phyloP scores from a whole-genome alignment of 2,329 filamentous ascomycete species.

The Alternaria novae-zelandiae region DNA sequence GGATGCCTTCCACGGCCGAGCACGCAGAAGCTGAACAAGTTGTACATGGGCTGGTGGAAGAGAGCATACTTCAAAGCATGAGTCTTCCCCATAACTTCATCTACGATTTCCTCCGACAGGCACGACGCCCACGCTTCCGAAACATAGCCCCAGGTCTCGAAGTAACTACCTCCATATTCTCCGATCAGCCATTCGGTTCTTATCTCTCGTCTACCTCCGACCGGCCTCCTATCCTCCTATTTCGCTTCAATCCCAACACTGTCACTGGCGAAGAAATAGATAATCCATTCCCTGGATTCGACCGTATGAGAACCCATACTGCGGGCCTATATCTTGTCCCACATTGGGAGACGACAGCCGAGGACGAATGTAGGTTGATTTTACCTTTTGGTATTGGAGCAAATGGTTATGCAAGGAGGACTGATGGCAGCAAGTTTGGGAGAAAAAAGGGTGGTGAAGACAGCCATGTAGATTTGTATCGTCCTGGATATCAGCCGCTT shows the following conservation, averaged over 20 bases:
- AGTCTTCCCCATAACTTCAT: conserved; percentile 12
- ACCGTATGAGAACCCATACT: conserved; percentile 5
- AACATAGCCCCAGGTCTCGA: conserved; percentile 23
- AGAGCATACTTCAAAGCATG: conserved; percentile 2
- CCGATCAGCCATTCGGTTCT: conserved; percentile 11
- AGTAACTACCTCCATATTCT: conserved; percentile 5
- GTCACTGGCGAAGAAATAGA: background rate
- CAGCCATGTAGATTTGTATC: conserved; percentile 16
- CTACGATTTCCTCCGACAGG: conserved; percentile 13
- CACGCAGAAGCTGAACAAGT: background rate
- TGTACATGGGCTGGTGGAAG: conserved; percentile 1
- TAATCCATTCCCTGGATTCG: background rate
- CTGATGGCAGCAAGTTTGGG: conserved; percentile 20
- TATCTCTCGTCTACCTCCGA: background rate
- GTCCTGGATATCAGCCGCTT: conserved; percentile 14
- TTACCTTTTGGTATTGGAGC: conserved; percentile 24
- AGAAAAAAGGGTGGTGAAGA: background rate
- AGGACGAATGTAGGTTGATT: conserved; percentile 18
- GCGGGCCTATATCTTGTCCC: conserved; percentile 22
- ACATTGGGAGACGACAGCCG: conserved; percentile 2
- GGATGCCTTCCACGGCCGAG: background rate
- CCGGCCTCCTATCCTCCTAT: conserved; percentile 7
- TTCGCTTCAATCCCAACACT: conserved; percentile 1
- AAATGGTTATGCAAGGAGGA: conserved; percentile 21
- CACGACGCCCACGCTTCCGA: conserved; percentile 16